Evolutionary conservation across 2,329 filamentous ascomycete species (phyloP).

Genomic region (Botrytis galanthina): DNA sequence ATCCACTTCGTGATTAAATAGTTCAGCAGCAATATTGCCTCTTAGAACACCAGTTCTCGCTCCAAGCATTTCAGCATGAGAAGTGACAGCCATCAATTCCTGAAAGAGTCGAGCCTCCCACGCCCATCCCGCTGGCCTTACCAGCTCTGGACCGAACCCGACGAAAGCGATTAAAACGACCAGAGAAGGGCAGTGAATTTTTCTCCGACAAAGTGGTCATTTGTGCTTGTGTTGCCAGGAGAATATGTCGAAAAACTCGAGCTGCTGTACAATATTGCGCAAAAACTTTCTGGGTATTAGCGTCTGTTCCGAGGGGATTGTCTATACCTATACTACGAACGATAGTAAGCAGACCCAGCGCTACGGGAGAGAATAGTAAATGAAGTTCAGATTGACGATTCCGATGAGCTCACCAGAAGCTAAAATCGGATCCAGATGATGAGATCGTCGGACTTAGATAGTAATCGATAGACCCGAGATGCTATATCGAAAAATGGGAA

Average conservation of each 20-base stretch:
- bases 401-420: background rate
- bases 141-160: slow-evolving; percentile 11
- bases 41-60: slow-evolving; percentile 1
- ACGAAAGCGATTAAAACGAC: background rate
- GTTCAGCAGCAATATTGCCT: slow-evolving; percentile 4
- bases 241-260: slow-evolving; percentile 19
- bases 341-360: slow-evolving; percentile 9
- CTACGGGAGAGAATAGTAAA: background rate
- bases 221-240: slow-evolving; percentile 19
- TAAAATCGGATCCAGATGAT: slow-evolving; percentile 8
- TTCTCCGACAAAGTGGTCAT: slow-evolving; percentile 8
- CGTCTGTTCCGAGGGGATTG: background rate
- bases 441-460: slow-evolving; percentile 7
- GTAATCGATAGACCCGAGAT: slow-evolving; percentile 10
- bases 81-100: slow-evolving; percentile 20
- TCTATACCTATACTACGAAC: background rate
- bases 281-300: slow-evolving; percentile 12
- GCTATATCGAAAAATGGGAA: slow-evolving; percentile 1
- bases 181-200: background rate
- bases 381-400: slow-evolving; percentile 1
- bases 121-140: slow-evolving; percentile 7
- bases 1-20: slow-evolving; percentile 3
- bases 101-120: slow-evolving; percentile 1
- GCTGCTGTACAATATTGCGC: slow-evolving; percentile 21
- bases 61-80: slow-evolving; percentile 11